A percentile compares a stretch with the other conserved stretches of the same genome.
Evolutionary conservation across 345 rosid species (phyloP).

Genomic region (Raphanus raphanistrum): DNA sequence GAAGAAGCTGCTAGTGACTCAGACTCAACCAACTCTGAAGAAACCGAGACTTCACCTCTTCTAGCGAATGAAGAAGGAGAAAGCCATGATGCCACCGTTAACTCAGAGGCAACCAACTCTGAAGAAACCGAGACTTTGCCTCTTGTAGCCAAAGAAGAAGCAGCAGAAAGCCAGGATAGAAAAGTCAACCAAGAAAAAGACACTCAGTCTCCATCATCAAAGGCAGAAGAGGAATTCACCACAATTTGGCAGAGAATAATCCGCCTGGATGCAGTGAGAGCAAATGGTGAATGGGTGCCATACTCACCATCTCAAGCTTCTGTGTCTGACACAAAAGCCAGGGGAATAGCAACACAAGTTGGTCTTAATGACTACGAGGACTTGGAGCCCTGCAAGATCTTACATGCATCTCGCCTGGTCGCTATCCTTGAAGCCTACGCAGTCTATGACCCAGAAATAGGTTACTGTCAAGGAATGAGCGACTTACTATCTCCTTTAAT

Average conservation of each 20-base stretch:
- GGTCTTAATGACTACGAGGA: conserved; percentile 77
- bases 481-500: conserved; percentile 84
- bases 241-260: conserved; percentile 87
- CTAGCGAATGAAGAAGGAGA: conserved; percentile 41
- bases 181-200: conserved; percentile 38
- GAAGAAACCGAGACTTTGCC: conserved; percentile 55
- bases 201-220: conserved; percentile 37
- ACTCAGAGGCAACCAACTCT: conserved; percentile 47
- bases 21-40: conserved; percentile 61
- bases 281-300: conserved; percentile 72
- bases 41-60: conserved; percentile 50
- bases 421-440: conserved; percentile 93
- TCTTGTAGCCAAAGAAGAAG: conserved; percentile 42
- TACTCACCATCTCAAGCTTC: conserved; percentile 73
- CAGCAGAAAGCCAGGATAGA: conserved; percentile 27
- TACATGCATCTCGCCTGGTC: conserved; percentile 84
- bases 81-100: conserved; percentile 20
- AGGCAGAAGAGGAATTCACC: conserved; percentile 67
- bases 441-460: conserved; percentile 73
- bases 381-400: conserved; percentile 74
- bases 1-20: conserved; percentile 52
- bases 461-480: conserved; percentile 98
- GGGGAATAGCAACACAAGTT: conserved; percentile 56
- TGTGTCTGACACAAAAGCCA: conserved; percentile 59
- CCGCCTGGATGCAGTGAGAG: conserved; percentile 88